Evolutionary conservation across 371 early-diverging fungal genomes (phyloP), one percentile per base, ranked within the genome.

Genomic region (Lichtheimia ornata): DNA sequence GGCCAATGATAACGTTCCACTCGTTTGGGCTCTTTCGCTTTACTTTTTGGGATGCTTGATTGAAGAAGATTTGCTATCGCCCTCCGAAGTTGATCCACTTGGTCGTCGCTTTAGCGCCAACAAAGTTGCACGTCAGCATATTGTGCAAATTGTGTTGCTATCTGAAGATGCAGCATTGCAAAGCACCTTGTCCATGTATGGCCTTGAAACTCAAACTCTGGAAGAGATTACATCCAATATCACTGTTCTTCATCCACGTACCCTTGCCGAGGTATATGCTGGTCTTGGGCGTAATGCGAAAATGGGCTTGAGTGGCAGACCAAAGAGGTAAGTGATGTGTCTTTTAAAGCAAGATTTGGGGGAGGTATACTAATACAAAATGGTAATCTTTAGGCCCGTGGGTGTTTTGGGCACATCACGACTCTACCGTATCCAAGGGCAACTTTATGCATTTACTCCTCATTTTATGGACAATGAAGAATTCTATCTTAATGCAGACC

Each of bases 21-120:
- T 95, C 18, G 95, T 94, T 0, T 95, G 95, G 95, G 93, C 95
- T 5, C 89, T 94, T 56, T 91, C 91, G 2, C 83, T 95, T 12
- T 92, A 89, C 64, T 84, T 91, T 45, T 82, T 94, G 27, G 93
- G 94, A 17, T 78, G 82, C 45, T 68, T 95, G 58, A 83, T 95
- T n/a, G 75, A 87, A 44, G 94, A 95, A 52, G 84, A 89, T 44
- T 70, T 93, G 5, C 66, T 95, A 50, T 84, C 88, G 6, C 84
- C 88, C 1, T 88, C 92, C 11, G 94, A 95, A 59, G 54, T 95
- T 22, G 95, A 95, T 69, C 95, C 95, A n/a, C 79, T 95, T 0
- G 92, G 91, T 7, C 84, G 94, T 51, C 84, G 93, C 5, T 80
- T 85, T 62, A 80, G 72, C 58, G 78, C 74, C 25, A 77, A 66